Conservation (phyloP, 139 green algal species). For the Spirogloea muscicola region DNA sequence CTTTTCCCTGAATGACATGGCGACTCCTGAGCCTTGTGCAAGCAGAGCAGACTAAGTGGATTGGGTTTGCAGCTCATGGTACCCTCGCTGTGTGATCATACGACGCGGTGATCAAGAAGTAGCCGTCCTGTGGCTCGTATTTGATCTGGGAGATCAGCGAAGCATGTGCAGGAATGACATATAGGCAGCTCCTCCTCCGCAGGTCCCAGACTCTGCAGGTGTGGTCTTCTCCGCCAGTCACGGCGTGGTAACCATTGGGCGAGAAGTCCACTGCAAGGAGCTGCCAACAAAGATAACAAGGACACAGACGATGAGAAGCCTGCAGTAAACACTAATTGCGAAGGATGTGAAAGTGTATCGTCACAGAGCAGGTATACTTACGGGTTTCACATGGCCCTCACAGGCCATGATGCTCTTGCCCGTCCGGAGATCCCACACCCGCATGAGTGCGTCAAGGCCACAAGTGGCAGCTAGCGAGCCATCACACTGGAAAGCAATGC, state of each 20-base stretch:
- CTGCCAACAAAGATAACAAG: too few species aligned
- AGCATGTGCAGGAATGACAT: conserved; percentile 62
- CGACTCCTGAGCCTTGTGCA: too few species aligned
- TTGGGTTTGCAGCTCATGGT: too few species aligned
- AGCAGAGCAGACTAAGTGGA: too few species aligned
- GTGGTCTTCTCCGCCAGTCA: conserved; percentile 75
- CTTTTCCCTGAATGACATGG: too few species aligned
- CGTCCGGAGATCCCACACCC: conserved; percentile 86
- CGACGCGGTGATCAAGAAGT: conserved; percentile 61
- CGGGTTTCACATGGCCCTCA: conserved; percentile 81
- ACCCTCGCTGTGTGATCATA: conserved; percentile 46
- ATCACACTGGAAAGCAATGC: conserved; percentile 77
- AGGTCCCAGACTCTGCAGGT: conserved; percentile 83
- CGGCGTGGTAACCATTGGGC: conserved; percentile 73
- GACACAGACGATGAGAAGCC: too few species aligned
- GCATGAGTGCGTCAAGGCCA: conserved; percentile 51
- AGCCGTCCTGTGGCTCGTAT: conserved; percentile 68
- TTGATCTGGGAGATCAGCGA: conserved; percentile 50
- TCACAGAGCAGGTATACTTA: too few species aligned
- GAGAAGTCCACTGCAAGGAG: conserved; percentile 82
- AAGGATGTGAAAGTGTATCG: too few species aligned
- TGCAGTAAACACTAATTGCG: too few species aligned
- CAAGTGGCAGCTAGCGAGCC: conserved; percentile 40
- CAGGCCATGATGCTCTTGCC: conserved; percentile 75
- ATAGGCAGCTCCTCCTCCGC: conserved; percentile 64